phyloP scores from a whole-genome alignment of 306 rosid genomes.

The Rosa lucieae region DNA sequence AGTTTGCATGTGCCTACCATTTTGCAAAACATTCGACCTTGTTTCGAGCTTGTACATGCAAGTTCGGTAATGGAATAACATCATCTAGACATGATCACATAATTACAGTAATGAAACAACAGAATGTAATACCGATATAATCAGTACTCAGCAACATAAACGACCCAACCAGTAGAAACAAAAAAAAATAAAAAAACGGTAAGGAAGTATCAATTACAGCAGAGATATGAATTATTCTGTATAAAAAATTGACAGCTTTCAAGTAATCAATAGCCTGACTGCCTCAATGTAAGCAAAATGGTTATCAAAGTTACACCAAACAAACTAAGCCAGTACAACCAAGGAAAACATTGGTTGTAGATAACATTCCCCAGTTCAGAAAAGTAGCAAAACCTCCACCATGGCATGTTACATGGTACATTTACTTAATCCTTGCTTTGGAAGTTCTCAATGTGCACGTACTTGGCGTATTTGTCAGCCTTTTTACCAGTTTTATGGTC shows the following conservation, averaged over 20 bases:
- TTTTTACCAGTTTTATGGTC: conserved; percentile 54
- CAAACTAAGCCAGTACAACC: not conserved
- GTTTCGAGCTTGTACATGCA: not conserved
- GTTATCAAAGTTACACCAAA: not conserved
- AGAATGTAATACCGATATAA: not conserved
- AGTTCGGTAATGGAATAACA: no score
- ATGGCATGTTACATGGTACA: not conserved
- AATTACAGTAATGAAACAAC: not conserved
- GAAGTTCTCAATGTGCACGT: conserved; percentile 38
- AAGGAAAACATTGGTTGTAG: not conserved
- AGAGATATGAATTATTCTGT: not conserved
- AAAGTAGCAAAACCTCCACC: not conserved
- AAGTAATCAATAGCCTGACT: not conserved
- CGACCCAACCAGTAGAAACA: not conserved
- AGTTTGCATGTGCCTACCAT: not conserved
- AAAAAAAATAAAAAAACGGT: not conserved
- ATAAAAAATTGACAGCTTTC: not conserved
- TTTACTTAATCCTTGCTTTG: conserved; percentile 40
- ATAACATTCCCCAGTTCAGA: not conserved
- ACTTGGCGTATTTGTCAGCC: conserved; percentile 47
- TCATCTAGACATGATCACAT: not conserved
- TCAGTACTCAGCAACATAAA: not conserved
- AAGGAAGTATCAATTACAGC: not conserved
- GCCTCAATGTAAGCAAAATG: not conserved
- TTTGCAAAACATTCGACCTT: not conserved